phyloP scores from a whole-genome alignment of 1,284 basidiomycete genomes.

The Trichosporon sp. region DNA sequence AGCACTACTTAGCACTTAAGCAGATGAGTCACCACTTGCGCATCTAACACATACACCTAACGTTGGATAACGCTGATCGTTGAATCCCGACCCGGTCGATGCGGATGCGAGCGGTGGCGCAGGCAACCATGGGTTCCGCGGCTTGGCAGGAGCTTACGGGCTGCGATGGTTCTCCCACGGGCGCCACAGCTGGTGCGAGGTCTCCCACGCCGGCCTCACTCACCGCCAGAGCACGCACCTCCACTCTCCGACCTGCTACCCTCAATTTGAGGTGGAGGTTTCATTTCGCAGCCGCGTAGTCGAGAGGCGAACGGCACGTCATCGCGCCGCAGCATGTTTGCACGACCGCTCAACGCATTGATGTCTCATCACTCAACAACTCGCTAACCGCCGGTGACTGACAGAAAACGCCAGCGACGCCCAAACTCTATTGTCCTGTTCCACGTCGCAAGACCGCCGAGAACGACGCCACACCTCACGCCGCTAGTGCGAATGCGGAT shows the following conservation, averaged over 20 bases:
- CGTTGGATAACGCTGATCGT: no score
- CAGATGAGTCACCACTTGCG: neutral
- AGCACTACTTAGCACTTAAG: neutral
- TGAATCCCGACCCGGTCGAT: no score
- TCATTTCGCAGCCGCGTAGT: neutral
- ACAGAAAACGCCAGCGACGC: neutral
- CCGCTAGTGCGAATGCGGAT: neutral
- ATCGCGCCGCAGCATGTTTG: neutral
- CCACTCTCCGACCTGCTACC: neutral
- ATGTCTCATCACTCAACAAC: neutral
- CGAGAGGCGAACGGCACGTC: neutral
- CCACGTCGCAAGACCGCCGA: neutral
- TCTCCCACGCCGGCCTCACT: neutral
- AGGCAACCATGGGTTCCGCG: neutral
- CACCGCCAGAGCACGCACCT: neutral
- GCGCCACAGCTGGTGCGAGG: neutral
- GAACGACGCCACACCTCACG: neutral
- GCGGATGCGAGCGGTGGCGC: no score
- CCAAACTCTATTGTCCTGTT: neutral
- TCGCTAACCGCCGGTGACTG: neutral
- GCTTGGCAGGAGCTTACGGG: neutral
- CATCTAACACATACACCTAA: neutral
- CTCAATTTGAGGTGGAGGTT: neutral
- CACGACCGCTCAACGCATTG: neutral
- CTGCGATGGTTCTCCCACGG: neutral